Evolutionary conservation across 2,329 filamentous ascomycete genomes (phyloP).

Genomic region (Colletotrichum phormii): DNA sequence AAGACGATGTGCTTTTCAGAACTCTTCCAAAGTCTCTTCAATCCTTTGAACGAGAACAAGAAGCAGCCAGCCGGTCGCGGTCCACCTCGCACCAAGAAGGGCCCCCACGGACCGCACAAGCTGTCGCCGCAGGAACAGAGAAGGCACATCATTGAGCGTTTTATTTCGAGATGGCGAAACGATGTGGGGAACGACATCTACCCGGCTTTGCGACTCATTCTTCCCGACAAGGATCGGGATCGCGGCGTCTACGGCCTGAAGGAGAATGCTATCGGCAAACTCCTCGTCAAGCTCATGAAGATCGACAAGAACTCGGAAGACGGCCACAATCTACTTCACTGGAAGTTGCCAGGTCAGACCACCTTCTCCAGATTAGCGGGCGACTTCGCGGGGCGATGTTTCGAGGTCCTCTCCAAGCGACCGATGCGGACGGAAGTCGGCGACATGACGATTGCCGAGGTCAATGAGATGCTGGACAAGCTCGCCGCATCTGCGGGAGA

Average conservation of each 20-base stretch:
- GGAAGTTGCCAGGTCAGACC: slow-evolving; percentile 86
- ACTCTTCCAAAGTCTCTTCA: slow-evolving; percentile 82
- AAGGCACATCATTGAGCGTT: slow-evolving; percentile 84
- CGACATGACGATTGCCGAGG: slow-evolving; percentile 86
- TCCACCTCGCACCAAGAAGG: slow-evolving; percentile 66
- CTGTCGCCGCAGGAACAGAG: slow-evolving; percentile 82
- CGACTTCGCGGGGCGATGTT: slow-evolving; percentile 92
- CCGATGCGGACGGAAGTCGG: slow-evolving; percentile 80
- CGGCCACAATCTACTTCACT: slow-evolving; percentile 85
- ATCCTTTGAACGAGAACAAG: slow-evolving; percentile 81
- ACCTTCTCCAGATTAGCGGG: slow-evolving; percentile 76
- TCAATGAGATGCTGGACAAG: slow-evolving; percentile 86
- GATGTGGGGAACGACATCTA: slow-evolving; percentile 95
- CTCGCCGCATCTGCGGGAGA: slow-evolving; percentile 82
- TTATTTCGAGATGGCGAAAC: slow-evolving; percentile 86
- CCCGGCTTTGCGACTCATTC: slow-evolving; percentile 89
- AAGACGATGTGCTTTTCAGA: slow-evolving; percentile 86
- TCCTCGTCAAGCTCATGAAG: slow-evolving; percentile 92
- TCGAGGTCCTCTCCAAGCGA: slow-evolving; percentile 86
- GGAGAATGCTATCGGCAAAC: slow-evolving; percentile 88
- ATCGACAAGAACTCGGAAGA: slow-evolving; percentile 93
- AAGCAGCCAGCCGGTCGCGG: slow-evolving; percentile 74
- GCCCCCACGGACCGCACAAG: slow-evolving; percentile 67
- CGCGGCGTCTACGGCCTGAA: slow-evolving; percentile 94
- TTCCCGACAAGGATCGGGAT: slow-evolving; percentile 93